These are phyloP conservation scores for Fusarium circinatum DNA, from an alignment of 2,329 filamentous ascomycete species.

Conservation along the genomic window DNA sequence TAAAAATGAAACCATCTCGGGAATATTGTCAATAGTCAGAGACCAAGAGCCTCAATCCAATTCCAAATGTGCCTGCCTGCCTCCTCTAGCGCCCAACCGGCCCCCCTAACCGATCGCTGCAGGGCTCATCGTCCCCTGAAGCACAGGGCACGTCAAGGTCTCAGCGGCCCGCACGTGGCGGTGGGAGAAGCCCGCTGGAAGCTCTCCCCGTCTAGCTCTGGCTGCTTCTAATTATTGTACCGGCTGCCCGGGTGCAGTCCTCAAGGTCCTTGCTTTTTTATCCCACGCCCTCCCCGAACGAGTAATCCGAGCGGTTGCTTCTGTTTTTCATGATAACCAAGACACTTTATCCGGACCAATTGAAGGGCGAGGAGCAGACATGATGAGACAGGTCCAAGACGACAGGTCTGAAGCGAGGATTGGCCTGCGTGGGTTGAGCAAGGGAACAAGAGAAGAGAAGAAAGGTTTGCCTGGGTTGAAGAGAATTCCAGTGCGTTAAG, in stretches of 20 bases:
- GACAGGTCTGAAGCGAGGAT: conserved; percentile 11
- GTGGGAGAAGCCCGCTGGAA: conserved; percentile 25
- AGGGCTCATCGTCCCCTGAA: conserved; percentile 34
- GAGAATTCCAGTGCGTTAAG: neutral
- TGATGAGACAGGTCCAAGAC: conserved; percentile 18
- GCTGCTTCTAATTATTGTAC: conserved; percentile 7
- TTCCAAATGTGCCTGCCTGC: neutral
- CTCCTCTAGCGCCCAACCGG: neutral
- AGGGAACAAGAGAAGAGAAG: neutral
- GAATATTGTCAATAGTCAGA: neutral
- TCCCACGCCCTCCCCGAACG: conserved; percentile 21
- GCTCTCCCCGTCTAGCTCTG: neutral
- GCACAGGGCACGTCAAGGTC: conserved; percentile 31
- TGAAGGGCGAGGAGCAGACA: conserved; percentile 6
- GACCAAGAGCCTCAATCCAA: conserved; percentile 5
- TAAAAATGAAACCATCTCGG: neutral
- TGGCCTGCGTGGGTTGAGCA: neutral
- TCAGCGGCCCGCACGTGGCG: conserved; percentile 35
- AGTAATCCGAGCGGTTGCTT: conserved; percentile 32
- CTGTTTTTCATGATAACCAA: conserved; percentile 21
- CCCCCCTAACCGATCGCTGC: conserved; percentile 28
- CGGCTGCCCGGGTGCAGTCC: conserved; percentile 17
- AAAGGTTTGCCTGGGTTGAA: neutral
- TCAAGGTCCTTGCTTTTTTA: neutral
- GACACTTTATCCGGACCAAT: conserved; percentile 38